Evolutionary conservation across 176 grass and related monocot species (phyloP).

Genomic region (Ampelocalamus luodianensis): DNA sequence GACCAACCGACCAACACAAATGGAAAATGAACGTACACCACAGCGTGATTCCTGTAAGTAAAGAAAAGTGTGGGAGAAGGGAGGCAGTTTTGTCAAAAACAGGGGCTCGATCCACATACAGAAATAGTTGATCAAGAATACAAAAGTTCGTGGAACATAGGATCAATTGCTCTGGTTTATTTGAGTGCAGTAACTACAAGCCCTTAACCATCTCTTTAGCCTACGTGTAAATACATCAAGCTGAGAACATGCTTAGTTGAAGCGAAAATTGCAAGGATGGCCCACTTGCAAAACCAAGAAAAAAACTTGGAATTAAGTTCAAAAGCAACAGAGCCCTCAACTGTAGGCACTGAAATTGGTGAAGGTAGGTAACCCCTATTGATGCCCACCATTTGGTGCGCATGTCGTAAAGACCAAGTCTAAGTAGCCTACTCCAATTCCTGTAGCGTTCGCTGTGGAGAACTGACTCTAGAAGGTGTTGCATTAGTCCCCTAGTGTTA

Average conservation of each 20-base stretch:
- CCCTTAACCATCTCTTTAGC: neutral
- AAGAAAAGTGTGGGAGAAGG: neutral
- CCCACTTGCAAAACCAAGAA: neutral
- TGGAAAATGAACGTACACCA: neutral
- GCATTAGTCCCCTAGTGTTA: neutral
- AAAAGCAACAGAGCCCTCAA: neutral
- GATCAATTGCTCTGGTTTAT: neutral
- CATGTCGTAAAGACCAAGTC: neutral
- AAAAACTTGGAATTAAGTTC: neutral
- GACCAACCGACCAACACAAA: neutral
- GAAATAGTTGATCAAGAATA: neutral
- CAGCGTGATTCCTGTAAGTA: neutral
- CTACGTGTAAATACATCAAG: neutral
- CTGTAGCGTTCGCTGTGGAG: neutral
- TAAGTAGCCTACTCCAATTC: neutral
- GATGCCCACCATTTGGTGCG: conserved; percentile 10
- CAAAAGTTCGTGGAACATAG: neutral
- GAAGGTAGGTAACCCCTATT: neutral
- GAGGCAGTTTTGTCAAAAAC: neutral
- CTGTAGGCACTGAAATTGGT: neutral
- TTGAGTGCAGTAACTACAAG: neutral
- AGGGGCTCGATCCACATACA: neutral
- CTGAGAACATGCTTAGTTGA: neutral
- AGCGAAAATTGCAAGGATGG: neutral
- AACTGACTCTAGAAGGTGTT: neutral